Percentiles rank a stretch among this genome's conserved stretches.
These are phyloP conservation scores for Paecilomyces niveus DNA, from an alignment of 2,329 filamentous ascomycete genomes.

Conservation along the genomic window DNA sequence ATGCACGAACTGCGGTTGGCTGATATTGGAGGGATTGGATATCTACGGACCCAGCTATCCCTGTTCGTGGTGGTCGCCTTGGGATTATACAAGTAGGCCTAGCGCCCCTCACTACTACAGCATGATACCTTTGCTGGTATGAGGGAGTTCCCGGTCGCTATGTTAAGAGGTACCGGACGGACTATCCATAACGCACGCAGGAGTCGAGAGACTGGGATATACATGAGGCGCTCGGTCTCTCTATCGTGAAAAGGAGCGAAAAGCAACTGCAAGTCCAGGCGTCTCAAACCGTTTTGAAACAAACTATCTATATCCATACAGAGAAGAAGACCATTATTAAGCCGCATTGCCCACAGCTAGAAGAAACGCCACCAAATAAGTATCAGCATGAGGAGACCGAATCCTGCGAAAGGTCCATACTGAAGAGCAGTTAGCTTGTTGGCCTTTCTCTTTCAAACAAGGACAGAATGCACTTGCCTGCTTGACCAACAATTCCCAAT, in stretches of 20 bases:
- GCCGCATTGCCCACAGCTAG: conserved; percentile 34
- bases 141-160: no score
- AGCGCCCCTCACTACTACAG: no score
- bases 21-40: no score
- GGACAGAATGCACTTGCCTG: conserved; percentile 47
- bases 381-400: conserved; percentile 74
- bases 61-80: no score
- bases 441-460: not conserved
- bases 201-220: no score
- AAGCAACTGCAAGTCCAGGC: not conserved
- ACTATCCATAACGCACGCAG: no score
- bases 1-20: not conserved
- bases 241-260: not conserved
- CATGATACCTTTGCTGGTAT: no score
- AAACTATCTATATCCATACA: conserved; percentile 32
- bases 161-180: no score
- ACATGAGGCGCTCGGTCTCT: no score
- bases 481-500: conserved; percentile 94
- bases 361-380: conserved; percentile 95
- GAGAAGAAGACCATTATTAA: conserved; percentile 8
- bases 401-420: conserved; percentile 81
- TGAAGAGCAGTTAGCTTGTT: conserved; percentile 26
- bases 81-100: no score
- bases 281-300: not conserved
- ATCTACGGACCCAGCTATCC: no score